phyloP scores from a whole-genome alignment of 495 filamentous ascomycete genomes.

The Thermothielavioides terrestris region DNA sequence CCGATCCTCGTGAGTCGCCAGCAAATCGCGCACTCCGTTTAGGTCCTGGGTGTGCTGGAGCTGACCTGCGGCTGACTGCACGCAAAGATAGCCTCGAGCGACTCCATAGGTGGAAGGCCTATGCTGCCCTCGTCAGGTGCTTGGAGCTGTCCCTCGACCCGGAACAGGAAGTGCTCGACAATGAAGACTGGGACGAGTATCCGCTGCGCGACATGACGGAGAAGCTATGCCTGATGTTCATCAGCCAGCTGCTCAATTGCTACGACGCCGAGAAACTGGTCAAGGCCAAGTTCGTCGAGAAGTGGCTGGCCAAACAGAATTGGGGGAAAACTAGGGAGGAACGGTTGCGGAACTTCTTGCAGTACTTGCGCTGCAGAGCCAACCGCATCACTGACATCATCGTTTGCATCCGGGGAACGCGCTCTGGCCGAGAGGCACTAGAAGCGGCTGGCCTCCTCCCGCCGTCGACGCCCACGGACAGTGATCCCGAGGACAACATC shows the following conservation, averaged over 20 bases:
- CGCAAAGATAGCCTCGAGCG: constrained; percentile 19
- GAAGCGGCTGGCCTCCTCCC: constrained; percentile 32
- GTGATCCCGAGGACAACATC: constrained; percentile 7
- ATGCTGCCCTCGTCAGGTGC: constrained; percentile 44
- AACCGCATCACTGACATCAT: constrained; percentile 42
- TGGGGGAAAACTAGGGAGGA: constrained; percentile 42
- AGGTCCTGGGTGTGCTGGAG: too few relatives aligned
- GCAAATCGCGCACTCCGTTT: too few relatives aligned
- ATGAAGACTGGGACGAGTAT: constrained; percentile 44
- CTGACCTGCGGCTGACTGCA: background rate
- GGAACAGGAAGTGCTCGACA: constrained; percentile 40
- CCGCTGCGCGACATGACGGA: constrained; percentile 44
- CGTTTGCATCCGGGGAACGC: constrained; percentile 27
- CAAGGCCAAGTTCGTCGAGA: constrained; percentile 44
- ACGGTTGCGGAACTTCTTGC: constrained; percentile 36
- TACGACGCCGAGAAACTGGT: constrained; percentile 36
- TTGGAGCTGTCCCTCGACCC: constrained; percentile 44
- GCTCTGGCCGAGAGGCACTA: constrained; percentile 34
- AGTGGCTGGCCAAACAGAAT: constrained; percentile 48
- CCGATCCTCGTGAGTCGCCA: constrained; percentile 24
- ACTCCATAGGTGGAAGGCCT: constrained; percentile 37
- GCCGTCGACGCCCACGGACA: constrained; percentile 11
- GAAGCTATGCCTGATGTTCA: constrained; percentile 41
- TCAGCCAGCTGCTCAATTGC: constrained; percentile 36
- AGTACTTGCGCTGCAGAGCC: constrained; percentile 32